Evolutionary conservation across 1,139 yeast genomes (phyloP), one percentile per base, ranked within the genome.

Genomic region (Arxiozyma bovina): DNA sequence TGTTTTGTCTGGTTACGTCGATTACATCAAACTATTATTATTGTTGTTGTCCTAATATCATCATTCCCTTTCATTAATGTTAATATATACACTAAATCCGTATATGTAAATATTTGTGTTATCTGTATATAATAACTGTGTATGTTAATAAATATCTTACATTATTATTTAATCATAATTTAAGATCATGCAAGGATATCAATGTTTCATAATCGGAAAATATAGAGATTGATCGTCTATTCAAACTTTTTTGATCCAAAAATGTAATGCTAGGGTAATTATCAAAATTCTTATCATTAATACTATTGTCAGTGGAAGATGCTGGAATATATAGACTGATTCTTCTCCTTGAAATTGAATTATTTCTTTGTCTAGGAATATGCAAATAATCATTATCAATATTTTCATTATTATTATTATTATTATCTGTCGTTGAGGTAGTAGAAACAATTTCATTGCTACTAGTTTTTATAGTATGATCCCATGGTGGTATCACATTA

Each of bases 151-250:
- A 45, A 27, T 45, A 45, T 25, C 20, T 8, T 45, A 34, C 12
- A 34, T 15, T 34, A 34, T 15, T 3, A 34, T 34, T 34, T 34
- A 34, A 34, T 34, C 40, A 34, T 34, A 34, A 15, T 34, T 34
- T 15, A 34, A 34, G 51, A 48, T 49, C 51, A 47, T 48, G 52
- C 23, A 55, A 55, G n/a, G 57, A 55, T 11, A 54, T 51, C 41
- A 55, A 47, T 4, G 55, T 53, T 22, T 57, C 58, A 41, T 53
- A 52, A 45, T 55, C 58, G 8, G 59, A 54, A 38, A 58, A 53
- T 25, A 54, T 50, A 9, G 57, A 55, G 2, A 57, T 43, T 20
- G 60, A 58, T 48, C 60, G 50, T 50, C 60, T 50, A 48, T 53
- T 52, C 12, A 46, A 21, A 20, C 15, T 46, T 18, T 46, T 46